Conservation (phyloP, 495 filamentous ascomycete genomes). For the Xylaria scruposa region DNA sequence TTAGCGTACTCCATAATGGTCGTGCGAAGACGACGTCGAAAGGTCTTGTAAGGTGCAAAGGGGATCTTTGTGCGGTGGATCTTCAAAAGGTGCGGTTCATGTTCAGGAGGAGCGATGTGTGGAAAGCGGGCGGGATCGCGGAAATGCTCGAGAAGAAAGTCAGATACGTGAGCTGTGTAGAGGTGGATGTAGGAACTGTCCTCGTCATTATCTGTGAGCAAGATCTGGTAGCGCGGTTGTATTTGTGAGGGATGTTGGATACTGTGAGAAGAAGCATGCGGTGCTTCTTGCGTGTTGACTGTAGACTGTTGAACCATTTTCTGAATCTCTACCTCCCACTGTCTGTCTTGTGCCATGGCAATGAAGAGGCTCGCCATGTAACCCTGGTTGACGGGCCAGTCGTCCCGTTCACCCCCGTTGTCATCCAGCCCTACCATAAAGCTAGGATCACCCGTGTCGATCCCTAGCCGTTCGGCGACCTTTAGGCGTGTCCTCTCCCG, state of each 20-base stretch:
- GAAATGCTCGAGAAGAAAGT: conserved; percentile 14
- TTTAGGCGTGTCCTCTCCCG: background rate
- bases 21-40: conserved; percentile 7
- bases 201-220: background rate
- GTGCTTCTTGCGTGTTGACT: background rate
- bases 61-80: conserved; percentile 5
- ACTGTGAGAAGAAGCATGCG: background rate
- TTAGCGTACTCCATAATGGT: conserved; percentile 9
- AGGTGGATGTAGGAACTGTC: background rate
- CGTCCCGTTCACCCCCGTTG: background rate
- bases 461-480: background rate
- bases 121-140: background rate
- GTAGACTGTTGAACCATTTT: background rate
- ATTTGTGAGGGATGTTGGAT: background rate
- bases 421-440: background rate
- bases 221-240: conserved; percentile 3
- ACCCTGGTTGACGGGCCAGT: background rate
- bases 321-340: background rate
- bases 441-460: background rate
- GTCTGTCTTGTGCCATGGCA: conserved; percentile 3
- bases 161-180: conserved; percentile 7
- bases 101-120: background rate
- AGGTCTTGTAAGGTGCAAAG: background rate
- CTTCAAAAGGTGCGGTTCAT: background rate
- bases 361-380: background rate